phyloP scores from a whole-genome alignment of 192 early-diverging fungal genomes.

The Mortierella claussenii region DNA sequence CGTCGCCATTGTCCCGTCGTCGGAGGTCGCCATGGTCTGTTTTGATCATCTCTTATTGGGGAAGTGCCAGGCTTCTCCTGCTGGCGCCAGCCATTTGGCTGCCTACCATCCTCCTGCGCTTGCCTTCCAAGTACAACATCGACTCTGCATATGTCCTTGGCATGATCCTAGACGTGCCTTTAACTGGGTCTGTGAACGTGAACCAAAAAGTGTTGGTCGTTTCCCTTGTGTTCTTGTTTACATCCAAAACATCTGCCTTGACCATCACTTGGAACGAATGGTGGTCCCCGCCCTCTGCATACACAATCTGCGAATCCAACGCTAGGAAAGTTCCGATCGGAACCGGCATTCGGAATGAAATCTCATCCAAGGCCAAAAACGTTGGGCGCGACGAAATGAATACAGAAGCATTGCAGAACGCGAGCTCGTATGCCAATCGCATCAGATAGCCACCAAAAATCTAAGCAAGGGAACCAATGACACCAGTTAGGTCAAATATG shows the following conservation, averaged over 20 bases:
- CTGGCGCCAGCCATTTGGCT: conserved; percentile 23
- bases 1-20: too few species aligned
- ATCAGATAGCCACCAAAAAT: conserved; percentile 85
- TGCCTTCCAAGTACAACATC: conserved; percentile 84
- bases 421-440: conserved; percentile 88
- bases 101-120: conserved; percentile 59
- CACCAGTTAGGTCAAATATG: too few species aligned
- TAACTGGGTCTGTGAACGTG: conserved; percentile 66
- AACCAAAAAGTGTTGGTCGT: conserved; percentile 92
- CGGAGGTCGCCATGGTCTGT: too few species aligned
- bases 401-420: conserved; percentile 78
- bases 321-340: conserved; percentile 82
- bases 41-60: neutral
- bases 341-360: conserved; percentile 86
- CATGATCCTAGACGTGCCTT: conserved; percentile 67
- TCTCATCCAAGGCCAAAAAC: conserved; percentile 76
- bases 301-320: conserved; percentile 82
- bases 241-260: conserved; percentile 82
- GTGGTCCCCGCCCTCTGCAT: conserved; percentile 66
- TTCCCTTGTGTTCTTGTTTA: conserved; percentile 64
- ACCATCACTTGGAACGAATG: conserved; percentile 76
- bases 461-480: too few species aligned
- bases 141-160: conserved; percentile 87
- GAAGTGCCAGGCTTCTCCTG: conserved; percentile 23
- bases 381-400: conserved; percentile 69